Conservation (phyloP, 2,329 filamentous ascomycete species). For the Ceratocystis ficicola region DNA sequence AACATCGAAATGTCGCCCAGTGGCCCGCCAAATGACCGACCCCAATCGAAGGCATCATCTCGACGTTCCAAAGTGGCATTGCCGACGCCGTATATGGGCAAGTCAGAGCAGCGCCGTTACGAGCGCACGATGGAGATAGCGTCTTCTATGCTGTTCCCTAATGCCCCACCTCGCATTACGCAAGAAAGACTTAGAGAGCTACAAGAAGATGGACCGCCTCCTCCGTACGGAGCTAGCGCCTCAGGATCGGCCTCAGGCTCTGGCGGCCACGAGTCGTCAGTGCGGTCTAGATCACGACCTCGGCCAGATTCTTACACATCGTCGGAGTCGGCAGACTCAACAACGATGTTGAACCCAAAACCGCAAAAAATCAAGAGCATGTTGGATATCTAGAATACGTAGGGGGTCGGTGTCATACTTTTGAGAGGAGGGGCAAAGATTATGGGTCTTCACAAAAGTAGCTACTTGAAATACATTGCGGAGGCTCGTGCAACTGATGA, state of each 20-base stretch:
- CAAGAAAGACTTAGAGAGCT: slow-evolving; percentile 32
- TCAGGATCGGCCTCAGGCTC: slow-evolving; percentile 26
- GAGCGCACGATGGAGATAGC: slow-evolving; percentile 36
- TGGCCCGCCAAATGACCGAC: slow-evolving; percentile 4
- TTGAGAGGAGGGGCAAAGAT: not conserved
- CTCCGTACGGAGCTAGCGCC: slow-evolving; percentile 32
- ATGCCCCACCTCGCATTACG: slow-evolving; percentile 26
- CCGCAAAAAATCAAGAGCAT: slow-evolving; percentile 47
- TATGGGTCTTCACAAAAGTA: not conserved
- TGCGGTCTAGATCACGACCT: not conserved
- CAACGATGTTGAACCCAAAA: slow-evolving; percentile 37
- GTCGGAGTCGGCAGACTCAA: slow-evolving; percentile 33
- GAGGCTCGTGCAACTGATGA: no score
- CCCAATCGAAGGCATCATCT: not conserved
- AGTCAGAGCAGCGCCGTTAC: slow-evolving; percentile 34
- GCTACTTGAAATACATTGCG: no score
- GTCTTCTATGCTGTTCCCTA: slow-evolving; percentile 40
- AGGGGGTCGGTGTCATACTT: not conserved
- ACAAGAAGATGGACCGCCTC: slow-evolving; percentile 35
- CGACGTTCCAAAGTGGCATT: slow-evolving; percentile 4
- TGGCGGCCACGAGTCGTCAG: slow-evolving; percentile 15
- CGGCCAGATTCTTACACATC: slow-evolving; percentile 31
- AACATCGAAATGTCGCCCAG: slow-evolving; percentile 20
- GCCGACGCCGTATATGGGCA: slow-evolving; percentile 32
- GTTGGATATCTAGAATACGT: slow-evolving; percentile 38